Conservation (phyloP, 306 rosid species). For the Mimosa bimucronata region DNA sequence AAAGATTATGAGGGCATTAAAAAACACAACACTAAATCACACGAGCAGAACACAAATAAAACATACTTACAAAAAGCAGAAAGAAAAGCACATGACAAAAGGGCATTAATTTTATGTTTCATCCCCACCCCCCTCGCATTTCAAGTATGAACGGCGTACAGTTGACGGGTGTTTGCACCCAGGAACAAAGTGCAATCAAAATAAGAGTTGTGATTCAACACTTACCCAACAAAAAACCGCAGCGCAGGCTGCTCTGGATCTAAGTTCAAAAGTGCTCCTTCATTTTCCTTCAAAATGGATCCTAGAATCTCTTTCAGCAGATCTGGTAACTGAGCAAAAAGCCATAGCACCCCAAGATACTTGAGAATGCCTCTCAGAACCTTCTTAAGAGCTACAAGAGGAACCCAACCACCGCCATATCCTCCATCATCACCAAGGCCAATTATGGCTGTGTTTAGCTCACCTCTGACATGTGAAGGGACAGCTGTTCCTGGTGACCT, state of each 20-base stretch:
- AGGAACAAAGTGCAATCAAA: neutral
- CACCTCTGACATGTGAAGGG: constrained; percentile 97
- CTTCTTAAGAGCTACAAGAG: constrained; percentile 97
- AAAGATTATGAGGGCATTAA: neutral
- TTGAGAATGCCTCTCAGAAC: constrained; percentile 96
- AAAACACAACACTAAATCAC: neutral
- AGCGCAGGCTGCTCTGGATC: constrained; percentile 99
- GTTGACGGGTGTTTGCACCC: neutral
- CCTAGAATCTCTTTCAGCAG: constrained; percentile 91
- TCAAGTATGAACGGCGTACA: neutral
- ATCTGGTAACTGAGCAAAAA: constrained; percentile 96
- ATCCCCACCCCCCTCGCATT: neutral
- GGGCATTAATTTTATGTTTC: neutral
- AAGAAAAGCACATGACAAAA: neutral
- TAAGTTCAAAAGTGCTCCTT: constrained; percentile 94
- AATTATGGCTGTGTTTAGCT: constrained; percentile 95
- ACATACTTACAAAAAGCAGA: neutral
- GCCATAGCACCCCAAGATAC: constrained; percentile 98
- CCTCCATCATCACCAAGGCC: constrained; percentile 99
- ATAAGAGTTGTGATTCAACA: neutral
- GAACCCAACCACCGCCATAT: constrained; percentile 99
- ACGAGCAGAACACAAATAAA: neutral
- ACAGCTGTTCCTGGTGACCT: constrained; percentile 92
- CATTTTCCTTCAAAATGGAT: constrained; percentile 96
- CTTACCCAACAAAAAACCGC: constrained; percentile 97